Base-by-base conservation (phyloP, 1,284 basidiomycete species). In the Vanrija humicola region DNA sequence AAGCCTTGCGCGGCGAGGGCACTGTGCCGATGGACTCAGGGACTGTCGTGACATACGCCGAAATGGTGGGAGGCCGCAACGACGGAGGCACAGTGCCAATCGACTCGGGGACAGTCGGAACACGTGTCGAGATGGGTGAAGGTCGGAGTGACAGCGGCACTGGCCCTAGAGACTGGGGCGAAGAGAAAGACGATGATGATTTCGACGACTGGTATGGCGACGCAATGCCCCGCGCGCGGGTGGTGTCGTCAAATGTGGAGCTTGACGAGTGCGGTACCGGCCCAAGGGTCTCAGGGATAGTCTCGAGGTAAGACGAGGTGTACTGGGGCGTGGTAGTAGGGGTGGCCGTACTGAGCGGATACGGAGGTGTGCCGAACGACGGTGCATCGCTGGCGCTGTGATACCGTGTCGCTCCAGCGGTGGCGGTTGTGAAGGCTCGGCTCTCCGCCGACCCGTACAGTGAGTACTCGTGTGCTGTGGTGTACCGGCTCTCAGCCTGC, bases 381-480 rank as follows among this genome's bases (percentile, higher is more conserved):
- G 50, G 50, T 21, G 45, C 45, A 8, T 46, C 42, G 43, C 52
- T 46, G 6, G 52, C 48, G 3, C 23, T 54, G n/a, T 25, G 19
- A 15, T 28, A 54, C 14, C 28, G 6, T 5, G 34, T 46, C 15
- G 23, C n/a, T 15, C 47, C 42, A 23, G 34, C 25, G 6, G 10
- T 29, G 0, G 57, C 62, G 3, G 48, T 57, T 0, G 61, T 55
- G 46, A 64, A 67, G 1, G 53, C 55, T 5, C 50, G 48, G 5
- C 54, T 54, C 18, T 44, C 38, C 5, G 58, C 63, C 3, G 58
- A 56, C 4, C 52, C 19, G 51, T 67, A 67, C 6, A 49, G 43
- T 6, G 45, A 43, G 6, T 38, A 4, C 28, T 51, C 49, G 8
- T 6, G n/a, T 0, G 29, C 44, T 6, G 45, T 43, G 8, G 14